Conservation (phyloP, 2,329 filamentous ascomycete species). For the Shiraia bambusicola region DNA sequence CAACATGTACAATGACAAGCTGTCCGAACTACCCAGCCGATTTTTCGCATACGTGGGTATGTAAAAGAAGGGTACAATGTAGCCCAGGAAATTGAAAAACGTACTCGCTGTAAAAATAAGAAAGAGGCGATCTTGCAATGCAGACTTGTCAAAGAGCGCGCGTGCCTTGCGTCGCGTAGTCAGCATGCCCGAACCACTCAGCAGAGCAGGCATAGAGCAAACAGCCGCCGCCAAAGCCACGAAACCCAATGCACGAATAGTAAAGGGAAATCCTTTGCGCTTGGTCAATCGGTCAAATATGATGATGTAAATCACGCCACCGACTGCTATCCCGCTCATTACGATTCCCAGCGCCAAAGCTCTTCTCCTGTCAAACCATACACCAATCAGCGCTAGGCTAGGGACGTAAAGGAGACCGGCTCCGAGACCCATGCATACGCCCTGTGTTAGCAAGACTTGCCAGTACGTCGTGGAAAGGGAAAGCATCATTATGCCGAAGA, state of each 20-base stretch:
- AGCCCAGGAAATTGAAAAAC: conserved; percentile 41
- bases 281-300: conserved; percentile 38
- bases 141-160: conserved; percentile 36
- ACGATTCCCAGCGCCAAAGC: conserved; percentile 40
- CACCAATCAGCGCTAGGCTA: conserved; percentile 39
- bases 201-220: conserved; percentile 39
- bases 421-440: conserved; percentile 51
- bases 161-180: conserved; percentile 34
- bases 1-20: conserved; percentile 35
- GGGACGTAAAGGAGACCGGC: conserved; percentile 43
- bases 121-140: conserved; percentile 37
- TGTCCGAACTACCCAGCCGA: conserved; percentile 31
- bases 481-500: conserved; percentile 65
- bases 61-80: conserved; percentile 44
- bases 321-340: conserved; percentile 44
- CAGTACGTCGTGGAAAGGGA: conserved; percentile 57
- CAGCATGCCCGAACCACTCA: conserved; percentile 32
- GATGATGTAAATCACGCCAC: conserved; percentile 41
- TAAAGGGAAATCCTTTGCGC: conserved; percentile 37
- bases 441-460: conserved; percentile 57
- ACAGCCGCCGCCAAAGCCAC: conserved; percentile 34
- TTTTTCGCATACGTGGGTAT: conserved; percentile 40
- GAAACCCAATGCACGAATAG: conserved; percentile 40
- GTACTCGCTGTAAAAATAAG: conserved; percentile 39
- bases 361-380: conserved; percentile 40